phyloP scores from a whole-genome alignment of 495 filamentous ascomycete genomes.

The Cenococcum geophilum region DNA sequence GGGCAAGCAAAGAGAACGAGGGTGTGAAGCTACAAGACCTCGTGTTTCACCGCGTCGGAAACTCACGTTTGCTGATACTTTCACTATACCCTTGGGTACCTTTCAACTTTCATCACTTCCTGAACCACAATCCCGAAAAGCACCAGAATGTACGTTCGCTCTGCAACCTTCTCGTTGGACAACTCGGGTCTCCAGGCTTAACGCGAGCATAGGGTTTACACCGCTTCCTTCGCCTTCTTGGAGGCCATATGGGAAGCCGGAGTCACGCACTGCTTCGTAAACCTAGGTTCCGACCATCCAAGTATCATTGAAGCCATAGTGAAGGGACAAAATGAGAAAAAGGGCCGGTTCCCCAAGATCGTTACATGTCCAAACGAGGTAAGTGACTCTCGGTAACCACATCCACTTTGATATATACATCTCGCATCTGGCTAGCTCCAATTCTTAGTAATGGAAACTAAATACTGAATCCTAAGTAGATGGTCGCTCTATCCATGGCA shows the following conservation, averaged over 20 bases:
- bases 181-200: too few species aligned
- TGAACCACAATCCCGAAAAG: too few species aligned
- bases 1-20: too few species aligned
- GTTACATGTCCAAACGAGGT: slow-evolving; percentile 93
- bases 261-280: slow-evolving; percentile 85
- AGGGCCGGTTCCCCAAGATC: slow-evolving; percentile 69
- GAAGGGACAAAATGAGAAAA: slow-evolving; percentile 65
- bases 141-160: too few species aligned
- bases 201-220: slow-evolving; percentile 44
- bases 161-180: too few species aligned
- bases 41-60: too few species aligned
- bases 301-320: slow-evolving; percentile 95
- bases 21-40: too few species aligned
- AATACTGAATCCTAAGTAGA: slow-evolving; percentile 45
- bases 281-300: slow-evolving; percentile 91
- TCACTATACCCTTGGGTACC: too few species aligned
- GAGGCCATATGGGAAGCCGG: slow-evolving; percentile 91
- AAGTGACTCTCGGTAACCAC: slow-evolving; percentile 5
- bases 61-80: too few species aligned
- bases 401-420: neutral
- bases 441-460: neutral
- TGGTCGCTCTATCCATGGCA: slow-evolving; percentile 96
- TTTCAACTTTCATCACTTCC: too few species aligned
- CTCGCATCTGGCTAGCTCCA: neutral
- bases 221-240: slow-evolving; percentile 83